Base-by-base conservation (phyloP, 2,329 filamentous ascomycete genomes). In the Zymoseptoria tritici region DNA sequence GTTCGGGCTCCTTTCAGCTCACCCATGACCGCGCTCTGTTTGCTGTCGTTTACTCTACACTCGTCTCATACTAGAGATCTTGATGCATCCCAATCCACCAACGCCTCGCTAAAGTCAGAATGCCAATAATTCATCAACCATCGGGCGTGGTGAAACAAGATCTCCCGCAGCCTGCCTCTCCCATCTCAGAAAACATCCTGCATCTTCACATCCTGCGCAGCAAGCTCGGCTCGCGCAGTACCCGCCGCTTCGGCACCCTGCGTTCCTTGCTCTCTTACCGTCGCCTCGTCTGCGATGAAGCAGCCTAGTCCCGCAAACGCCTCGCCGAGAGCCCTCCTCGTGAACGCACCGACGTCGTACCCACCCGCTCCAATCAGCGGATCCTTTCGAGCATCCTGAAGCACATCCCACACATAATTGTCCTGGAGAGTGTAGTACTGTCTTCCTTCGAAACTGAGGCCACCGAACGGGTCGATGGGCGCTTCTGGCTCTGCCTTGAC, bases 231-330 rank as follows among this genome's bases (percentile, higher is more conserved):
- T 73, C 52, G 74, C 70, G 59, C 63, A 9, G 71, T 76, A n/a
- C 69, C 65, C 1, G 63, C 64, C 4, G 66, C 68, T n/a, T 46
- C 36, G 8, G 57, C 61, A 11, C 65, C 64, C 49, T 65, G 63
- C 4, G 66, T 73, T 54, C 73, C 75, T 31, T 71, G 75, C 54
- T 77, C 74, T 24, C 69, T 72, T 54, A 78, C 78, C 63, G 55
- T 72, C 55, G 67, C 70, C 70, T 96, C 92, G 52, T 97, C 91
- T 42, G 84, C 87, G 50, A 99, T 80, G 67, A 96, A 95, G 50
- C 96, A 89, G 0, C 89, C 91, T 61, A 99, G 74, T 0, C 95
- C 94, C 0, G 90, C 85, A 75, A 97, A 97, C 0, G 93, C 91
- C 71, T 97, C 92, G 62, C 90, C 89, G 71, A 99, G 78, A 22